Percentiles rank a stretch among this genome's conserved stretches.
phyloP scores from a whole-genome alignment of 441 rosid species.

The Syzygium malaccense region DNA sequence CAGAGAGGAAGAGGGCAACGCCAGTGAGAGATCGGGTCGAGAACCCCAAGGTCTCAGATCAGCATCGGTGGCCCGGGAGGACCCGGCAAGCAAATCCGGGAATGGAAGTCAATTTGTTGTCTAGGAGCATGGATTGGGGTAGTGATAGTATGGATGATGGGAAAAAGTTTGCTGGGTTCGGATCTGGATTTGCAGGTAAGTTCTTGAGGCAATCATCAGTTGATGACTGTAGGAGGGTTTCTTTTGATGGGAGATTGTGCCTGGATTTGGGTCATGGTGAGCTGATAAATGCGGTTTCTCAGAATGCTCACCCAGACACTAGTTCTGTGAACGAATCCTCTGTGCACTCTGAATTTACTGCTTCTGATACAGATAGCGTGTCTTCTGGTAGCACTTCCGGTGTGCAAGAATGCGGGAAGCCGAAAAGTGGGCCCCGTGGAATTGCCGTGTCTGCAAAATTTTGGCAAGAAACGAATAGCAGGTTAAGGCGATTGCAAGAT shows the following conservation, averaged over 20 bases:
- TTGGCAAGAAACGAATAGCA: constrained; percentile 6
- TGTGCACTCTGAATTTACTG: background rate
- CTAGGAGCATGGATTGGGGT: background rate
- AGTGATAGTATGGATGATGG: background rate
- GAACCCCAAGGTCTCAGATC: background rate
- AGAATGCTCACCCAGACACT: background rate
- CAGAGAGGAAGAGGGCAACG: constrained; percentile 1
- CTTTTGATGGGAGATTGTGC: background rate
- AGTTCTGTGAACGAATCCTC: background rate
- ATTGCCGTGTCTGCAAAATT: background rate
- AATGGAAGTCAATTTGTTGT: background rate
- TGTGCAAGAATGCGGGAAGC: background rate
- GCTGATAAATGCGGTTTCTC: background rate
- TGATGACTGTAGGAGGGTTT: background rate
- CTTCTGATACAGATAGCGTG: constrained; percentile 5
- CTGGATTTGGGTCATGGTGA: background rate
- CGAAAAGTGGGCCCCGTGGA: background rate
- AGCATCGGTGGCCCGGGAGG: constrained; percentile 1
- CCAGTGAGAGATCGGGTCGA: background rate
- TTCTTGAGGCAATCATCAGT: background rate
- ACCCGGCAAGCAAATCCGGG: background rate
- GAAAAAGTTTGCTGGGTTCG: background rate
- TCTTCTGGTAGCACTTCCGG: constrained; percentile 3
- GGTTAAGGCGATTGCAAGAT: constrained; percentile 5
- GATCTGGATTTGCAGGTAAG: background rate